Base-by-base conservation (phyloP, 2,329 filamentous ascomycete genomes). In the Triangularia verruculosa region DNA sequence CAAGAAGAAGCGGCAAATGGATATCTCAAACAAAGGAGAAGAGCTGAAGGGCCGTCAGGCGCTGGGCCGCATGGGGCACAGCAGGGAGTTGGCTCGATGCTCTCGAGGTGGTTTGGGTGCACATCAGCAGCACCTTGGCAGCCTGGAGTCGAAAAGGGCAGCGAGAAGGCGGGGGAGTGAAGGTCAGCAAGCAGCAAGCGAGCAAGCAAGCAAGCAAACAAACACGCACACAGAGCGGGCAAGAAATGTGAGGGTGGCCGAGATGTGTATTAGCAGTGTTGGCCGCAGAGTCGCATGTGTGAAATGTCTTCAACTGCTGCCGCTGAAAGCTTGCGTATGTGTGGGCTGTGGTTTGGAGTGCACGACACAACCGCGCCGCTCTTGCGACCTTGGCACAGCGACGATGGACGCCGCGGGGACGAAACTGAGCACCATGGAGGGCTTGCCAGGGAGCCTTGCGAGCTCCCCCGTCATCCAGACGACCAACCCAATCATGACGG, bases 41-140 rank as follows among this genome's bases (percentile, higher is more conserved):
- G 43, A 61, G 53, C 57, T 61, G 65, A 27, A 47, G 57, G 22
- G 59, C 57, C 17, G 54, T 66, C 64, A 68, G 52, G 62, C 58
- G 58, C 66, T 66, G 64, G 64, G 67, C 67, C 66, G 28, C 69
- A 70, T 70, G 66, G 39, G 39, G 68, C 67, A 66, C 66, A 68
- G 65, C 61, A 61, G 30, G 52, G 3, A 52, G 62, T 63, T 59
- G 61, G 61, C 57, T 58, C 57, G 25, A 47, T 22, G 20, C 57
- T 58, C 55, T 58, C 39, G 39, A 47, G n/a, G 39, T 15, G 43
- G 61, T 59, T 61, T 63, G 57, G 61, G 51, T 61, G 61, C 63
- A 63, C 66, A 63, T 64, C 39, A 47, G 61, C 61, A 59, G 24
- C 56, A 52, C n/a, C 60, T 54, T 59, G 53, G 56, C 51, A 55